Base-by-base conservation (phyloP, 2,329 filamentous ascomycete species). In the Xylaria sp. region DNA sequence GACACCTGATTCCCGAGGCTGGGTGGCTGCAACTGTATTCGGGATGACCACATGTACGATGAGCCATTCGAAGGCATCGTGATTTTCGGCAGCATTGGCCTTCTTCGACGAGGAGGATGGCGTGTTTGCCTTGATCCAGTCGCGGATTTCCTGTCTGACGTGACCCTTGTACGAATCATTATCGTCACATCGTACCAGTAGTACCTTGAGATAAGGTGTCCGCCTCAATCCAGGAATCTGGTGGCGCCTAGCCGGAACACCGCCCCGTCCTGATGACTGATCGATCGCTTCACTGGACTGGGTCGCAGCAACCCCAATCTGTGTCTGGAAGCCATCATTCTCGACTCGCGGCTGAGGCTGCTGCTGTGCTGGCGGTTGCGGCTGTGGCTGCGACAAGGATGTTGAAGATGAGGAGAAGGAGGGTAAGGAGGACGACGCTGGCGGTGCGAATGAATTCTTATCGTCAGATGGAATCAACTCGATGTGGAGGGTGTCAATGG, bases 11-110 rank as follows among this genome's bases (percentile, higher is more conserved):
- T 82, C 80, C 57, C 89, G 82, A 11, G 91, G 90, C 70, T 95
- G 91, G 1, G 86, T 89, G 19, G 90, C 87, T 1, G 91, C 91
- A 11, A 84, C 80, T 0, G 91, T 93, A 64, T 96, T 92, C 11
- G 93, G 92, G 16, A 96, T 80, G 10, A 97, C 90, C 30, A 99
- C 90, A 72, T 99, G 94, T 19, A 99, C 72, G 57, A 99, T 90
- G 65, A 99, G 79, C 90, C 92, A 97, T 74, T 99, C 94, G 67
- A 89, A 96, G 0, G 94, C 93, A 77, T 99, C 93, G 70, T 99
- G 94, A 63, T 95, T 94, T 70, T 97, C 93, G 69, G 92, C 88
- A 18, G 84, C 87, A 69, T 80, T 90, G 18, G 76, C 75, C 69
- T 81, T 82, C 48, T 85, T 83, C 55, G 79, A 82, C 59, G 83